These are phyloP conservation scores for Gossypium schwendimanii DNA, from an alignment of 441 rosid species.

Conservation along the genomic window DNA sequence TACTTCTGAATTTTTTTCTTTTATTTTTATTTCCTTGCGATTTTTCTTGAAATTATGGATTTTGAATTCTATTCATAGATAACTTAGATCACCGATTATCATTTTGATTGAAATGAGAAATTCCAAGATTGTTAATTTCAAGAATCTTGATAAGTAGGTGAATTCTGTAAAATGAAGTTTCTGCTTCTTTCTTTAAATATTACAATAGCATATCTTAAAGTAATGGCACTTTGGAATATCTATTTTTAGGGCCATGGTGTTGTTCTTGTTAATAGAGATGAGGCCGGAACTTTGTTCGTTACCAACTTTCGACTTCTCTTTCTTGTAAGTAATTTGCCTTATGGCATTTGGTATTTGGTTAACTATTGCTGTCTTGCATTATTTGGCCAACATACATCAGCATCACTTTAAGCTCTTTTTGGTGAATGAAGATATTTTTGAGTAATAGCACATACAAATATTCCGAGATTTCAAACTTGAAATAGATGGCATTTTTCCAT, in stretches of 20 bases:
- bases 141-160: not conserved
- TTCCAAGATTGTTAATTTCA: not conserved
- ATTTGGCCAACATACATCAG: conserved; percentile 4
- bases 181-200: not conserved
- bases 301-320: conserved; percentile 88
- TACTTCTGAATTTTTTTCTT: conserved; percentile 14
- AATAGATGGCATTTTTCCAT: not conserved
- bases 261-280: conserved; percentile 74
- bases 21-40: not conserved
- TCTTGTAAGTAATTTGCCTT: conserved; percentile 50
- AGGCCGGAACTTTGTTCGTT: conserved; percentile 74
- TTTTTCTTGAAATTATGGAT: not conserved
- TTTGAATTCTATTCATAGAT: not conserved
- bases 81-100: not conserved
- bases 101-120: not conserved
- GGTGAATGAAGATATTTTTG: not conserved
- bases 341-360: not conserved
- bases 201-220: not conserved
- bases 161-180: not conserved
- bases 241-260: conserved; percentile 67
- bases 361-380: not conserved
- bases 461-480: not conserved
- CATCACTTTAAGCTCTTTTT: not conserved
- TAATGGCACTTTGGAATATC: not conserved
- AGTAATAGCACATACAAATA: not conserved